A percentile compares a stretch with the other conserved stretches of the same genome.
Evolutionary conservation across 2,329 filamentous ascomycete species (phyloP).

Genomic region (Coniosporium tulheliwenetii): DNA sequence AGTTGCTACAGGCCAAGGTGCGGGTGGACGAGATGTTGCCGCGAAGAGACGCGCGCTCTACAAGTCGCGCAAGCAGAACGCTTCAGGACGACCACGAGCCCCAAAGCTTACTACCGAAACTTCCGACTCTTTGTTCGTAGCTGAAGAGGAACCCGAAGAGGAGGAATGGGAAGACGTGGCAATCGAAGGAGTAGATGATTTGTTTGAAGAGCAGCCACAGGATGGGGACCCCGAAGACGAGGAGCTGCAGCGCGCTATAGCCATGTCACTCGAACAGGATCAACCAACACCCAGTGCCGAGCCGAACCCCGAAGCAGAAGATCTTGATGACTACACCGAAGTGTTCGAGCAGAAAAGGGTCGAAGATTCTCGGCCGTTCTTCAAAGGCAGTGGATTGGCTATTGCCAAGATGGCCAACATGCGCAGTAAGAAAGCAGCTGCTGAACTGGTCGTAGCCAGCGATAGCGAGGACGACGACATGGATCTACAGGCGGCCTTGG

Average conservation of each 20-base stretch:
- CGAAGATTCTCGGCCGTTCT: slow-evolving; percentile 25
- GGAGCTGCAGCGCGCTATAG: slow-evolving; percentile 68
- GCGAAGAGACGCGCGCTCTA: slow-evolving; percentile 32
- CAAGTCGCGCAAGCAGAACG: slow-evolving; percentile 19
- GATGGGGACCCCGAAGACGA: slow-evolving; percentile 47
- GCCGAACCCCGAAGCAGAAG: slow-evolving; percentile 10
- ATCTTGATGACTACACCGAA: slow-evolving; percentile 31
- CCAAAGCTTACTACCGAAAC: slow-evolving; percentile 17
- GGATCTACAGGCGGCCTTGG: slow-evolving; percentile 62
- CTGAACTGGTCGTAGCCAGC: slow-evolving; percentile 23
- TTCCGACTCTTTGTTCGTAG: slow-evolving; percentile 40
- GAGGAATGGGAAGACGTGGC: slow-evolving; percentile 25
- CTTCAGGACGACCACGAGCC: slow-evolving; percentile 8
- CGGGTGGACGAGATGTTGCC: slow-evolving; percentile 14
- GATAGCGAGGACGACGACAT: slow-evolving; percentile 58
- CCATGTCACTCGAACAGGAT: slow-evolving; percentile 59
- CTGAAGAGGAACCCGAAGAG: slow-evolving; percentile 22
- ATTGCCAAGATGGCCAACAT: slow-evolving; percentile 65
- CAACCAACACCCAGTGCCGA: background rate
- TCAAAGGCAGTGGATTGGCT: slow-evolving; percentile 34
- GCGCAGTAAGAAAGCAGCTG: slow-evolving; percentile 46
- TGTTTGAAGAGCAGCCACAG: slow-evolving; percentile 35
- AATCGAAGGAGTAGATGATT: slow-evolving; percentile 32
- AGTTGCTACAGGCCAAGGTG: slow-evolving; percentile 15
- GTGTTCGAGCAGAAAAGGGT: slow-evolving; percentile 29